Evolutionary conservation across 345 rosid genomes (phyloP), one percentile per base, ranked within the genome.

Genomic region (Trapa bicornis): DNA sequence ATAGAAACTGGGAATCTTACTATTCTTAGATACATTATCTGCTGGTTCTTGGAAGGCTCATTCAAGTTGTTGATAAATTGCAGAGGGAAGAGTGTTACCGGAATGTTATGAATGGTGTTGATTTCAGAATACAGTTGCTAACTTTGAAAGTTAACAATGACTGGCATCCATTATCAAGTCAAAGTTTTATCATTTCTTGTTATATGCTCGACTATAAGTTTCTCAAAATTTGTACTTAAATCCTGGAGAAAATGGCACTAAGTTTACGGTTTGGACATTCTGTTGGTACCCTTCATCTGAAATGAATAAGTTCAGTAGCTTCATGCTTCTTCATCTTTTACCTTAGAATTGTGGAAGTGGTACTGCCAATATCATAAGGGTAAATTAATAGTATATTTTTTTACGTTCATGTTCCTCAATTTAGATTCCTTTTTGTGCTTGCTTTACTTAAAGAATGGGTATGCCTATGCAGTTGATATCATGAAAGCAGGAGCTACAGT

Each of bases 401-500:
- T 16, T 50, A 15, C 4, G 56, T 54, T n/a, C 60, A 54, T 54
- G 4, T 54, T 5, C 33, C 35, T n/a, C 33, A 17, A 53, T 53
- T 53, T 53, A 53, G 58, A 53, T 53, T 17, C 29, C 3, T 53
- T 5, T 53, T 3, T 22, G 33, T 54, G 45, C 16, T 47, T 32
- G 29, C 29, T 17, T 22, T 45, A 5, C 22, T 39, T 43, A 29
- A 37, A 29, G 12, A 7, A 50, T 67, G 8, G 33, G 4, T 62
- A 42, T 68, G 15, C 13, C 7, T 64, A 15, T 79, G 76, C 80
- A 90, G 98, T 90, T 68, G 98, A 93, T 52, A 56, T 93, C 0
- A 76, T 93, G 94, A 75, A 78, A 71, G 76, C 82, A 0, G 97
- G 91, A 1, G 67, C 78, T 37, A 93, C 97, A 1, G 84, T 93